Base-by-base conservation (phyloP, 2,329 filamentous ascomycete genomes). In the Teratosphaeria viscida region DNA sequence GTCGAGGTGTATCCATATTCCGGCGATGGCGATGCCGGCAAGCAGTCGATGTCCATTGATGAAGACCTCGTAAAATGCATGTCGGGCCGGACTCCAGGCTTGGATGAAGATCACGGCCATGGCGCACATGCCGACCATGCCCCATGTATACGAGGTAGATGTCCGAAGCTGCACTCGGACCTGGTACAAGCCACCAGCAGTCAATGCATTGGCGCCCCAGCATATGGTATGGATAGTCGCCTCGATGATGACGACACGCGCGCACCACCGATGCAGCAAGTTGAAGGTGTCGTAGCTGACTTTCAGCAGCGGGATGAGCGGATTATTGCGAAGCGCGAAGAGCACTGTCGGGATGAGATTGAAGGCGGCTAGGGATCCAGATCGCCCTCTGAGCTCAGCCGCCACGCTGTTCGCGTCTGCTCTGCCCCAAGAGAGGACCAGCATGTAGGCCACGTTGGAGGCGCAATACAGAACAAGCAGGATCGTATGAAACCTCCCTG, bases 221-320 rank as follows among this genome's bases (percentile, higher is more conserved):
- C 84, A 83, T 43, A 83, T 67, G 2, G 85, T 86, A 74, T 95
- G 90, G 14, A 87, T 78, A 55, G 90, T 66, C n/a, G 81, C 76
- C 71, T 92, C 85, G 1, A 86, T 60, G 27, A 90, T 82, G 49
- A 88, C 82, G 52, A 92, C 83, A 29, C 90, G 83, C 32, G 89
- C 90, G 62, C 90, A 82, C 89, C 89, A 95, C 64, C 90, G 83
- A 73, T 95, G 90, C 56, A 94, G 78, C 8, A 94, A 85, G 72
- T 97, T 97, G 81, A 95, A 97, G 0, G 92, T 95, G 74, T 97
- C 94, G 76, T 96, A 99, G 73, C 89, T 92, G 72, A 97, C 87
- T 67, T 87, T 84, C 60, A 97, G 81, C 37, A 95, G 74, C 3
- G 79, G 74, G 70, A 97, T 96, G 55, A 96, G 79, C 8, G 90